These are phyloP conservation scores for Clathrospora elynae DNA, from an alignment of 2,329 filamentous ascomycete genomes.

Conservation along the genomic window DNA sequence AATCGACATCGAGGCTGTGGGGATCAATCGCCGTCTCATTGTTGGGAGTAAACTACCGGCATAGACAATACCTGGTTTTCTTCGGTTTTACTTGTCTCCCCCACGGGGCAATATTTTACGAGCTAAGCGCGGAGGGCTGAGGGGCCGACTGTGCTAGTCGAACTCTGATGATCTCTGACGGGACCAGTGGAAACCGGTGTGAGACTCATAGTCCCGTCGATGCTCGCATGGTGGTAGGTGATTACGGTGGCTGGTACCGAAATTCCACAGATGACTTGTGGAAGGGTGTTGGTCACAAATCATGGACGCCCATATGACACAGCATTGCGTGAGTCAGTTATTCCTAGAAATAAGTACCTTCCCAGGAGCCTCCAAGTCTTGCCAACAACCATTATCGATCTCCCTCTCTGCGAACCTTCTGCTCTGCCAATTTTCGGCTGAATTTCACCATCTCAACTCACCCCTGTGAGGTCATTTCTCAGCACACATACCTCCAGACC, in stretches of 20 bases:
- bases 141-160: constrained; percentile 6
- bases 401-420: constrained; percentile 6
- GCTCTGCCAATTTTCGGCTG: not conserved
- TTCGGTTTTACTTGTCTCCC: constrained; percentile 4
- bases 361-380: constrained; percentile 6
- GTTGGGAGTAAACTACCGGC: constrained; percentile 19
- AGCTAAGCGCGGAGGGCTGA: constrained; percentile 12
- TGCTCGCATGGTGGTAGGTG: constrained; percentile 6
- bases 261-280: constrained; percentile 15
- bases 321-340: constrained; percentile 1
- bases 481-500: not conserved
- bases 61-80: constrained; percentile 7
- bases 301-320: constrained; percentile 10
- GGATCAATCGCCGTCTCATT: constrained; percentile 8
- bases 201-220: constrained; percentile 10
- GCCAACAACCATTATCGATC: constrained; percentile 20
- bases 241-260: constrained; percentile 16
- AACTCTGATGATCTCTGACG: constrained; percentile 9
- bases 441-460: not conserved
- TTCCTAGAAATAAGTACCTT: constrained; percentile 25
- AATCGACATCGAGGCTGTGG: constrained; percentile 9
- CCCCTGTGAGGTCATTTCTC: not conserved
- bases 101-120: constrained; percentile 15
- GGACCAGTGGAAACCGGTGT: constrained; percentile 13
- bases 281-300: constrained; percentile 10